phyloP scores from a whole-genome alignment of 306 rosid species.

The Cucumis sativus region Cucumber_9930_V3 NC_026660.2:5965501-5966000 shows the following conservation, averaged over 20 bases:
- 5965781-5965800: not conserved
- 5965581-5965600: not conserved
- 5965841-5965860: not conserved
- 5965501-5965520: slow-evolving; percentile 82
- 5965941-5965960: not conserved
- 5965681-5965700: not conserved
- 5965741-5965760: not conserved
- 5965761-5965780: not conserved
- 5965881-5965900: not conserved
- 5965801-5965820: not conserved
- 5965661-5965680: not conserved
- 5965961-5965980: not conserved
- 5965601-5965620: not conserved
- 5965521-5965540: slow-evolving; percentile 17
- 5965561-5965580: slow-evolving; percentile 32
- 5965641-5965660: not conserved
- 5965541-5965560: slow-evolving; percentile 6
- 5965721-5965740: not conserved
- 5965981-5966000: not conserved
- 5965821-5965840: not conserved
- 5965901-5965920: slow-evolving; percentile 3
- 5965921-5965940: not conserved
- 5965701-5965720: not conserved
- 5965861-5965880: not conserved
- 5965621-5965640: not conserved